Percentiles rank a stretch among this genome's conserved stretches.
phyloP scores from a whole-genome alignment of 257 asterid species.

The Solanum appendiculatum region DNA sequence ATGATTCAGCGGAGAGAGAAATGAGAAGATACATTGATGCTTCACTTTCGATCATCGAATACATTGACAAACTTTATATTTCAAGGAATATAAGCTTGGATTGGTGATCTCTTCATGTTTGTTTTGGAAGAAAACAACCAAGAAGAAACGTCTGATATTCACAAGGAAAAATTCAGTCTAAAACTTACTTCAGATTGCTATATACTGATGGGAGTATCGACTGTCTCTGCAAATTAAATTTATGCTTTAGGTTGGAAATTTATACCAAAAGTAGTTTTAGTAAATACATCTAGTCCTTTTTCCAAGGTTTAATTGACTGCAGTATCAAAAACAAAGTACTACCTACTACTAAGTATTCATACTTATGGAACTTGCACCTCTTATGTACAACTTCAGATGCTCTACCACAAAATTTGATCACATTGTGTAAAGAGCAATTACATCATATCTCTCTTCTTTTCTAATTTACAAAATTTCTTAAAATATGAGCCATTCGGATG shows the following conservation, averaged over 20 bases:
- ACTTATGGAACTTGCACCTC: background rate
- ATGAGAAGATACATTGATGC: constrained; percentile 79
- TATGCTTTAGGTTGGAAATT: background rate
- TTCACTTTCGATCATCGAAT: constrained; percentile 63
- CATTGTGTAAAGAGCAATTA: no score
- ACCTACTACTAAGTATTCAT: background rate
- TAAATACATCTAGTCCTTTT: background rate
- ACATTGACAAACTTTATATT: constrained; percentile 62
- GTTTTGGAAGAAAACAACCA: background rate
- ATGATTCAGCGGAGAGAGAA: constrained; percentile 61
- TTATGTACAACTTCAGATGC: no score
- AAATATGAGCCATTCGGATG: no score
- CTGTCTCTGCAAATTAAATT: background rate
- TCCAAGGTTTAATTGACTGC: background rate
- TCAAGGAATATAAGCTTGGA: constrained; percentile 63
- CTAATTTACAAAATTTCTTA: no score
- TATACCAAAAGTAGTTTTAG: background rate
- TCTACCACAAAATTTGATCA: background rate
- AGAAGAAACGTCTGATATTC: background rate
- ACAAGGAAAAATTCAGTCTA: background rate
- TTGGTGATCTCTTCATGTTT: constrained; percentile 39
- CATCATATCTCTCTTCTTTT: no score
- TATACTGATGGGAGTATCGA: background rate
- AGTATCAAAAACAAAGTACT: background rate
- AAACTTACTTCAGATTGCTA: background rate